These are phyloP conservation scores for Kwoniella dendrophila DNA, from an alignment of 768 basidiomycete species.

Conservation along the genomic window DNA sequence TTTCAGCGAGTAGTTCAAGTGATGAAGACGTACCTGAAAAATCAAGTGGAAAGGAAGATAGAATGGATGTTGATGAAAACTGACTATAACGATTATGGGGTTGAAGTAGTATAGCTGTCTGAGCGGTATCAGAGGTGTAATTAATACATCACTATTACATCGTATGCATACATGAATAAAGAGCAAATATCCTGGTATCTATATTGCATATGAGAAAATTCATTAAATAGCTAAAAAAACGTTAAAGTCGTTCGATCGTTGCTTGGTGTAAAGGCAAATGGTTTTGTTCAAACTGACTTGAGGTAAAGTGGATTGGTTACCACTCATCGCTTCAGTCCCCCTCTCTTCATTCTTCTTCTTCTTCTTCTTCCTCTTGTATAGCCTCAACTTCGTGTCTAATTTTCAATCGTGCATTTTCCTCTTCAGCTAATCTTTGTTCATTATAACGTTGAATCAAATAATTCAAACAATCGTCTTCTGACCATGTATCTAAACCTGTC, in stretches of 20 bases:
- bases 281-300: no score
- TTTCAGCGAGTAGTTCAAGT: constrained; percentile 24
- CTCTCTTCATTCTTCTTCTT: not conserved
- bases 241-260: no score
- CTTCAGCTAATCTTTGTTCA: not conserved
- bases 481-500: not conserved
- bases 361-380: constrained; percentile 1
- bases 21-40: constrained; percentile 23
- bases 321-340: not conserved
- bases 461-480: not conserved
- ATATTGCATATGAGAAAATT: no score
- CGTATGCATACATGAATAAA: no score
- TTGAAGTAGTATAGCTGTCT: not conserved
- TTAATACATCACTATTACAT: no score
- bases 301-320: no score
- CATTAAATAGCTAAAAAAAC: no score
- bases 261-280: no score
- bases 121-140: no score
- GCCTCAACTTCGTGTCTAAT: not conserved
- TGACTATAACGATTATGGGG: constrained; percentile 1
- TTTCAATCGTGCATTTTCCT: not conserved
- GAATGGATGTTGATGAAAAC: constrained; percentile 42
- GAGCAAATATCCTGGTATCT: no score
- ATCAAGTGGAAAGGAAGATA: constrained; percentile 16
- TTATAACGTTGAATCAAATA: not conserved